These are phyloP conservation scores for Exophiala lecanii-corni DNA, from an alignment of 2,329 filamentous ascomycete genomes.

Conservation along the genomic window DNA sequence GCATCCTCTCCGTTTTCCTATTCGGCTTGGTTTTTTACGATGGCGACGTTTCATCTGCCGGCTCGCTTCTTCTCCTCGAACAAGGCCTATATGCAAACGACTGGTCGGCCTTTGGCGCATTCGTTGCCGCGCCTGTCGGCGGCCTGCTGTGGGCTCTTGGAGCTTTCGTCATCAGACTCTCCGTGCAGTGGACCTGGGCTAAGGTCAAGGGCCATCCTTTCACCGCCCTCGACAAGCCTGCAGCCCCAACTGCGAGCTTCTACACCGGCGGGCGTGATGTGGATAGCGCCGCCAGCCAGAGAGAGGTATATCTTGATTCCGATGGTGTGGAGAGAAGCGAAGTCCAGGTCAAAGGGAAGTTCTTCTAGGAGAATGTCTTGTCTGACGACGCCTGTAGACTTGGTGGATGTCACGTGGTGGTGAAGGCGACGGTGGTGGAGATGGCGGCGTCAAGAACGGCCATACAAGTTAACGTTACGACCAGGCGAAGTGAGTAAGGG, in stretches of 20 bases:
- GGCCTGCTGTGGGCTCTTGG: slow-evolving; percentile 66
- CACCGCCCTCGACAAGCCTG: slow-evolving; percentile 60
- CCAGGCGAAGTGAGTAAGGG: no score
- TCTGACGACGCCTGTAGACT: no score
- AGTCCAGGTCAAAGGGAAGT: slow-evolving; percentile 24
- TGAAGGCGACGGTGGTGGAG: neutral
- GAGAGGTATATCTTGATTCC: slow-evolving; percentile 15
- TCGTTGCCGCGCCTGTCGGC: slow-evolving; percentile 73
- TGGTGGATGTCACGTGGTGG: neutral
- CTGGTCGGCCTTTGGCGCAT: slow-evolving; percentile 77
- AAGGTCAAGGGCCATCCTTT: slow-evolving; percentile 59
- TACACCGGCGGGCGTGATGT: slow-evolving; percentile 20
- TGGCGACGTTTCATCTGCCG: slow-evolving; percentile 59
- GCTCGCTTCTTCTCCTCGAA: slow-evolving; percentile 65
- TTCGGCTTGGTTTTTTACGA: slow-evolving; percentile 73
- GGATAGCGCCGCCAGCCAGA: slow-evolving; percentile 7
- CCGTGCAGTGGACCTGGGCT: slow-evolving; percentile 54
- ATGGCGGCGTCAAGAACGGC: no score
- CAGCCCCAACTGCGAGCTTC: slow-evolving; percentile 19
- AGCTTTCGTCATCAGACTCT: slow-evolving; percentile 58
- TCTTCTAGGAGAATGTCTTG: slow-evolving; percentile 21
- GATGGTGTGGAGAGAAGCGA: slow-evolving; percentile 24
- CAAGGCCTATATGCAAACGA: slow-evolving; percentile 70
- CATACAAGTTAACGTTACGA: no score
- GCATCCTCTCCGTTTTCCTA: slow-evolving; percentile 73